Base-by-base conservation (phyloP, 2,329 filamentous ascomycete genomes). In the Cladophialophora psammophila region DNA sequence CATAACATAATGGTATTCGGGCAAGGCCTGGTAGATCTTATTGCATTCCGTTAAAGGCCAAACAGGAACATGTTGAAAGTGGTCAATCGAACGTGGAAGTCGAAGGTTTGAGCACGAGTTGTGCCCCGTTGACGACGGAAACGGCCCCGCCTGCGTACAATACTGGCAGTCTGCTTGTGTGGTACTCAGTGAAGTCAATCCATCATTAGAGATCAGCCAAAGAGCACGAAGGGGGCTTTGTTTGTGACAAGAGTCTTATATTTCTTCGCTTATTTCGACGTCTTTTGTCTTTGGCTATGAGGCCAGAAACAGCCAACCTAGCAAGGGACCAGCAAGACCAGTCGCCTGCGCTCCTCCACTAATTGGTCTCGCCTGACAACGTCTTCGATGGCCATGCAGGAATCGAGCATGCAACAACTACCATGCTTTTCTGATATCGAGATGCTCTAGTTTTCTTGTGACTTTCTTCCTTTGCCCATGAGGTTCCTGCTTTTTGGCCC, bases 91-190 rank as follows among this genome's bases (percentile, higher is more conserved):
- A 20, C 26, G 15, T 50, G 45, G 18, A 12, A 26, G 45, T 50
- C 10, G 45, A 50, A 26, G 18, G 18, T 2, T 3, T 18, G 36
- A 40, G 36, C 36, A 1, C 36, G 36, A 40, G 40, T 26, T 26
- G 26, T 26, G 26, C 26, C 26, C n/a, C 6, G 9, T 15, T 45
- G 40, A 9, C 40, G n/a, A n/a, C 20, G 40, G 18, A 32, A 32
- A 32, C 26, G 45, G 13, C 45, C 45, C 45, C 45, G 45, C 45
- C 45, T 50, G 45, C 45, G 45, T 50, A 12, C 45, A 18, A 18
- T 20, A 18, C 36, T 38, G 5, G 36, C 36, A 26, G 26, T 26
- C 26, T 26, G 26, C 26, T 26, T 26, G 26, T 26, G 3, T 26
- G 26, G 3, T 26, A 26, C 26, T 26, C 26, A 3, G 26, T 26